Conservation (phyloP, 306 rosid genomes). For the Prunus salicina region DNA sequence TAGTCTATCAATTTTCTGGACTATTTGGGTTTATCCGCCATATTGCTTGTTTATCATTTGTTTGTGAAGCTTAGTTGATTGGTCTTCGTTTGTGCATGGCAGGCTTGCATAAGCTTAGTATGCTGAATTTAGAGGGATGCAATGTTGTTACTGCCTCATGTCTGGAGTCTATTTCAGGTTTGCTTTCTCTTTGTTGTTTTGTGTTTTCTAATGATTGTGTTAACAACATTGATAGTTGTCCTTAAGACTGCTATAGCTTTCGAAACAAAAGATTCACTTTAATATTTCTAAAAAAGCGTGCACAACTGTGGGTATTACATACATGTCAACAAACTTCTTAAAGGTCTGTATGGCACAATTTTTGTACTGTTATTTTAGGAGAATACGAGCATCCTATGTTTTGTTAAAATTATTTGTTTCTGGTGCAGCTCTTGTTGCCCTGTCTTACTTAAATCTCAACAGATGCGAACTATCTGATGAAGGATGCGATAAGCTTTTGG, state of each 20-base stretch:
- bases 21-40: background rate
- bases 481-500: constrained; percentile 53
- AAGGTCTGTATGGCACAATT: background rate
- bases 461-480: constrained; percentile 49
- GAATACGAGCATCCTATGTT: background rate
- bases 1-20: constrained; percentile 7
- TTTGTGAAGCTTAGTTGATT: constrained; percentile 7
- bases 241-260: background rate
- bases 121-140: constrained; percentile 65
- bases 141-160: constrained; percentile 50
- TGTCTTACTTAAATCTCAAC: constrained; percentile 59
- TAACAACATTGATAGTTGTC: background rate
- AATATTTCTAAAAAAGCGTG: background rate
- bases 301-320: background rate
- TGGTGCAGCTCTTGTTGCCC: constrained; percentile 47
- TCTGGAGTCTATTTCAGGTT: constrained; percentile 55
- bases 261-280: background rate
- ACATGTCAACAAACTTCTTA: background rate
- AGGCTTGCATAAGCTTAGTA: constrained; percentile 59
- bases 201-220: background rate
- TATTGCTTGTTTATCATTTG: constrained; percentile 7
- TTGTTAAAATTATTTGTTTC: background rate
- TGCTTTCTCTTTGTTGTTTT: constrained; percentile 1
- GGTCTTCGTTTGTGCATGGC: constrained; percentile 23
- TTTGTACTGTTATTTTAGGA: background rate